A percentile compares a stretch with the other conserved stretches of the same genome.
These are phyloP conservation scores for Metarhizium humberi DNA, from an alignment of 2,329 filamentous ascomycete genomes.

Conservation along the genomic window DNA sequence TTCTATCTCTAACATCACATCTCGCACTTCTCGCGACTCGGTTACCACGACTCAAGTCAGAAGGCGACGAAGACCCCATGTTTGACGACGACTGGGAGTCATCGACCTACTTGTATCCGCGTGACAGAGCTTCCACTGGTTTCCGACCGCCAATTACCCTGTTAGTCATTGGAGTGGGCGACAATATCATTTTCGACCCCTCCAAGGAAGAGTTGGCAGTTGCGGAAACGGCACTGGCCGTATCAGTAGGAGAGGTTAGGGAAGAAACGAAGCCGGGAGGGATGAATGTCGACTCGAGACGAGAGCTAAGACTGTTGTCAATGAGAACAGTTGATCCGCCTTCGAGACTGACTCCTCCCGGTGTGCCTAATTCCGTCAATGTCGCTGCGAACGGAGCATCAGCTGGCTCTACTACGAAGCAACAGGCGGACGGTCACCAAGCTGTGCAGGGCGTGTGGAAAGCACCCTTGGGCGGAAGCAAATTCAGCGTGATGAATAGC, in stretches of 20 bases:
- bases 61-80: conserved; percentile 89
- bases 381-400: conserved; percentile 37
- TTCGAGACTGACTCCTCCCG: conserved; percentile 61
- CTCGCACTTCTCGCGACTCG: conserved; percentile 83
- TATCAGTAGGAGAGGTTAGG: conserved; percentile 57
- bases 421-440: conserved; percentile 36
- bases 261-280: conserved; percentile 15
- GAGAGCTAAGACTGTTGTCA: conserved; percentile 52
- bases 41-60: conserved; percentile 75
- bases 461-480: conserved; percentile 74
- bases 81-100: conserved; percentile 98
- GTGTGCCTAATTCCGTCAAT: conserved; percentile 56
- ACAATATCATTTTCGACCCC: conserved; percentile 91
- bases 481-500: conserved; percentile 59
- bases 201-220: conserved; percentile 86
- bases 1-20: conserved; percentile 87
- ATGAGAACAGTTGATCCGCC: conserved; percentile 68
- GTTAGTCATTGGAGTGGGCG: conserved; percentile 75
- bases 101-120: conserved; percentile 66
- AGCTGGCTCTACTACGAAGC: conserved; percentile 24
- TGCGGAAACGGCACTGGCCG: conserved; percentile 78
- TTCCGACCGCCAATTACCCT: conserved; percentile 76
- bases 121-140: conserved; percentile 22
- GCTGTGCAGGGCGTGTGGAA: conserved; percentile 72
- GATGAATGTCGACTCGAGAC: conserved; percentile 32